phyloP scores from a whole-genome alignment of 768 basidiomycete species.

The Hygrophoropsis aurantiaca region DNA sequence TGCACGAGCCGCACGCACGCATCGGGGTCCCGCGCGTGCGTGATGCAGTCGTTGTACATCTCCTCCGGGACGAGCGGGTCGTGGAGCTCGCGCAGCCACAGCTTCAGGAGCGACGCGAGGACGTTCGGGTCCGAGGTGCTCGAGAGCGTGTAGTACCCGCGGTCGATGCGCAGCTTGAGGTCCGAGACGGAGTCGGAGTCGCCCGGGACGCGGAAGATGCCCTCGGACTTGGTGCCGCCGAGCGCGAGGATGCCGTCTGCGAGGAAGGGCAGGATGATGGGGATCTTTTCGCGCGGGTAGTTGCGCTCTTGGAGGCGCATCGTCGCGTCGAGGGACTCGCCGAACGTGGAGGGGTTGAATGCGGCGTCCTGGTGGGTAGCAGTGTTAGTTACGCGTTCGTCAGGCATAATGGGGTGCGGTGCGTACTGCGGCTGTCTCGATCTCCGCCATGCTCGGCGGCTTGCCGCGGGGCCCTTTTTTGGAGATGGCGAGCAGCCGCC shows the following conservation, averaged over 20 bases:
- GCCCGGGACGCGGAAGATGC: slow-evolving; percentile 92
- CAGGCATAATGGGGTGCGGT: background rate
- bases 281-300: slow-evolving; percentile 82
- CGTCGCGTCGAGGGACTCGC: slow-evolving; percentile 83
- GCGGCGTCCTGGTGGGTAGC: slow-evolving; percentile 90
- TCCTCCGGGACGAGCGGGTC: slow-evolving; percentile 92
- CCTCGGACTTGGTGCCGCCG: slow-evolving; percentile 82
- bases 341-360: slow-evolving; percentile 93
- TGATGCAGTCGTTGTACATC: slow-evolving; percentile 88
- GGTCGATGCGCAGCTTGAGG: slow-evolving; percentile 86
- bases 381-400: slow-evolving; percentile 3
- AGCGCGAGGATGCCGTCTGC: slow-evolving; percentile 88
- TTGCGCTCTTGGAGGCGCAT: slow-evolving; percentile 83
- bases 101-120: slow-evolving; percentile 85
- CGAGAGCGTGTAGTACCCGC: slow-evolving; percentile 88
- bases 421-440: slow-evolving; percentile 85
- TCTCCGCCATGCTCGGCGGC: slow-evolving; percentile 77
- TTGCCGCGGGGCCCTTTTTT: slow-evolving; percentile 87
- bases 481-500: slow-evolving; percentile 70
- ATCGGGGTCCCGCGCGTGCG: slow-evolving; percentile 60
- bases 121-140: slow-evolving; percentile 90
- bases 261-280: slow-evolving; percentile 92
- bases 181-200: slow-evolving; percentile 87
- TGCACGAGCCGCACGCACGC: slow-evolving; percentile 74
- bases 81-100: slow-evolving; percentile 90